Percentiles rank a stretch among this genome's conserved stretches.
Conservation (phyloP, 176 grass and related monocot genomes). For the Juncus effusus region DNA sequence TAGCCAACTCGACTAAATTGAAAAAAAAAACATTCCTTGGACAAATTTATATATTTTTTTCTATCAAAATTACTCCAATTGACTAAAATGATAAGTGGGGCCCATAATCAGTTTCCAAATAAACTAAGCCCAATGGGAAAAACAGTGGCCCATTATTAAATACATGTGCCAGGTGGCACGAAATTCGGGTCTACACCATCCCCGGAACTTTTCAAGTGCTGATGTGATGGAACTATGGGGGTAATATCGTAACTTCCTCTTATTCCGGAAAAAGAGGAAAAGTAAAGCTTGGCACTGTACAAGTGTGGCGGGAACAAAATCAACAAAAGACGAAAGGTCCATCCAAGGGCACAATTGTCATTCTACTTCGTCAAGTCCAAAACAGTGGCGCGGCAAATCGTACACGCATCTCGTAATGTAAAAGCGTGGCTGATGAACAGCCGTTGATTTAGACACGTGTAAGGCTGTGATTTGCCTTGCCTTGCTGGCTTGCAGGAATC, state of each 20-base stretch:
- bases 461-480: neutral
- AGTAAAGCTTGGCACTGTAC: slow-evolving; percentile 2
- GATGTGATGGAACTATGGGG: slow-evolving; percentile 4
- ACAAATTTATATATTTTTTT: too few species aligned
- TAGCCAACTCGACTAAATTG: too few species aligned
- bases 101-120: too few species aligned
- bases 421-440: too few species aligned
- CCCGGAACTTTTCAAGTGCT: neutral
- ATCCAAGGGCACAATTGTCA: too few species aligned
- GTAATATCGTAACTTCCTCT: neutral
- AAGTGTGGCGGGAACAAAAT: slow-evolving; percentile 17
- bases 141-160: too few species aligned
- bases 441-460: slow-evolving; percentile 2
- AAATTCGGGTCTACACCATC: neutral
- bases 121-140: too few species aligned
- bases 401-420: neutral
- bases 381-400: neutral
- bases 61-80: too few species aligned
- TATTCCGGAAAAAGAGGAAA: slow-evolving; percentile 21
- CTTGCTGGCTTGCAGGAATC: slow-evolving; percentile 22
- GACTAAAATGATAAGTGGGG: too few species aligned
- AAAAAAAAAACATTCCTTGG: too few species aligned
- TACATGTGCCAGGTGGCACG: neutral
- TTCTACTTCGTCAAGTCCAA: too few species aligned
- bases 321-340: slow-evolving; percentile 6